These are phyloP conservation scores for Xylaria sp. DNA, from an alignment of 2,329 filamentous ascomycete species.

Conservation along the genomic window DNA sequence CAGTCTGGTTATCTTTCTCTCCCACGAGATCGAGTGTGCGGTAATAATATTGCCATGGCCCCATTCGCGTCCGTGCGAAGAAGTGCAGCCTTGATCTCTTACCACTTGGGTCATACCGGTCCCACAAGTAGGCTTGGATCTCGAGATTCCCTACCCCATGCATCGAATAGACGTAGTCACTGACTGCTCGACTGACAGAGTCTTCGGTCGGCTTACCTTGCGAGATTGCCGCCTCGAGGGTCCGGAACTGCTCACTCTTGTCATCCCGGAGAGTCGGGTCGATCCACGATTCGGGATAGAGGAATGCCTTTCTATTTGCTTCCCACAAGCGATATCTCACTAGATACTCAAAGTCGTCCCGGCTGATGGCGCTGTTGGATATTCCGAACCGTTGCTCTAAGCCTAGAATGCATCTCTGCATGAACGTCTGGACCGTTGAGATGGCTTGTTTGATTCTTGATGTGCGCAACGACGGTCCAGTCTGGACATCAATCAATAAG, in stretches of 20 bases:
- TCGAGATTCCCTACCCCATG: conserved; percentile 2
- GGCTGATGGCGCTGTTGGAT: background rate
- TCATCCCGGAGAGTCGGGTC: conserved; percentile 11
- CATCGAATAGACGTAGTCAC: background rate
- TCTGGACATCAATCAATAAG: conserved; percentile 5
- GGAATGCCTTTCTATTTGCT: conserved; percentile 12
- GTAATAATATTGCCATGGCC: conserved; percentile 10
- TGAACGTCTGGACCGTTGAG: conserved; percentile 12
- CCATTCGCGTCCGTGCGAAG: background rate
- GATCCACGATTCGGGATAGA: conserved; percentile 16
- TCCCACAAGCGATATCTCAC: conserved; percentile 7
- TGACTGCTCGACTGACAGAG: background rate
- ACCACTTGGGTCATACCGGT: background rate
- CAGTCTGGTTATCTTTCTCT: background rate
- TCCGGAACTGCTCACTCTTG: conserved; percentile 7
- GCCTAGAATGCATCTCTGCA: conserved; percentile 11
- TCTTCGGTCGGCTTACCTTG: background rate
- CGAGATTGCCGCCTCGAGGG: background rate
- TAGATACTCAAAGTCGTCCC: conserved; percentile 7
- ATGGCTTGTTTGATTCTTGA: conserved; percentile 17
- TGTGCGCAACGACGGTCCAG: background rate
- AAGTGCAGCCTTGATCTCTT: conserved; percentile 1
- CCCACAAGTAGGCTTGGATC: background rate
- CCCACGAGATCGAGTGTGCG: background rate
- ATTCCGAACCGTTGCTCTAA: background rate